Conservation (phyloP, 179 eudicot genomes). For the Silene noctiflora region DNA sequence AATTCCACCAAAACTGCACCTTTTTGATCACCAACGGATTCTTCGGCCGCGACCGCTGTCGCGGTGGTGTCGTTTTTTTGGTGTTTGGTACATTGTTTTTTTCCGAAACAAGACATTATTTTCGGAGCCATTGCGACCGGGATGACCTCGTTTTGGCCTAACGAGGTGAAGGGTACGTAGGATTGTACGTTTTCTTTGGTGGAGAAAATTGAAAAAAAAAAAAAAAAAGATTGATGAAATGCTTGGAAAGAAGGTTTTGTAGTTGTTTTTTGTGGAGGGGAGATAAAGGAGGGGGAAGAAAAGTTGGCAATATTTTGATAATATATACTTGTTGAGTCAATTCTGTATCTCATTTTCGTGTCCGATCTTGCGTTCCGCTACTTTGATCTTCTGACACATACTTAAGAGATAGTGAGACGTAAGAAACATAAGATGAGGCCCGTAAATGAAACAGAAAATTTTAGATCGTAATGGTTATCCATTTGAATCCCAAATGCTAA, state of each 20-base stretch:
- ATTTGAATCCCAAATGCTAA: too few relatives aligned
- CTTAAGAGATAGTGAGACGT: too few relatives aligned
- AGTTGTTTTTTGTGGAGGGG: conserved; percentile 21
- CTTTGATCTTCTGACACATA: too few relatives aligned
- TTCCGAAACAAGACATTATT: conserved; percentile 53
- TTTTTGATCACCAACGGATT: conserved; percentile 3
- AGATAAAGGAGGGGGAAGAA: conserved; percentile 25
- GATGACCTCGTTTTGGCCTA: conserved; percentile 17
- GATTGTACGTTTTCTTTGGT: background rate
- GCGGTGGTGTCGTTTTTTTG: conserved; percentile 20
- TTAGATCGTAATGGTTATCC: too few relatives aligned
- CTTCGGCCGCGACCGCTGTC: conserved; percentile 28
- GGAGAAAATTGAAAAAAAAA: background rate
- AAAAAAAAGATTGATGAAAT: background rate
- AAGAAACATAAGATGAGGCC: too few relatives aligned
- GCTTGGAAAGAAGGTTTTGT: background rate
- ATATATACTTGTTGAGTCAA: too few relatives aligned
- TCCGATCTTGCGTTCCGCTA: too few relatives aligned
- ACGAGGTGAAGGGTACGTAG: background rate
- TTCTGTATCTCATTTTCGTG: too few relatives aligned
- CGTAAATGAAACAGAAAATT: too few relatives aligned
- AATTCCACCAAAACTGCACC: conserved; percentile 60
- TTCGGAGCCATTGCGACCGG: conserved; percentile 50
- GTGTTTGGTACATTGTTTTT: conserved; percentile 13
- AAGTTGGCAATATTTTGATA: background rate